Evolutionary conservation across 2,329 filamentous ascomycete species (phyloP).

Genomic region (Colletotrichum filicis): DNA sequence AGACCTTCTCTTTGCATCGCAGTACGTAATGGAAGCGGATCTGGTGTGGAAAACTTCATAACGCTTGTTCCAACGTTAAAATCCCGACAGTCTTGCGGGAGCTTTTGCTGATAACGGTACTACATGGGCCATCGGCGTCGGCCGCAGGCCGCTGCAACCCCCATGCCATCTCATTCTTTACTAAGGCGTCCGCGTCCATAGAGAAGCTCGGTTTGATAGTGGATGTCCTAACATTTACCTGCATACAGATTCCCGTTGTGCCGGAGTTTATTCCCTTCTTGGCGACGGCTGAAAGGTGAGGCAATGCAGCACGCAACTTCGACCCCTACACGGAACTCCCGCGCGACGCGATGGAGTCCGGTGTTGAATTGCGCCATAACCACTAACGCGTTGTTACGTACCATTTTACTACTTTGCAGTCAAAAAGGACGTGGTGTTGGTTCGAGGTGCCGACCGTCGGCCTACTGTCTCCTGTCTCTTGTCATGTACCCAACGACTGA

Average conservation of each 20-base stretch:
- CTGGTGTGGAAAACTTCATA: background rate
- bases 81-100: background rate
- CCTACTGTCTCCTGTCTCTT: background rate
- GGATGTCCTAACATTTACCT: background rate
- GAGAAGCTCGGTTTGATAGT: background rate
- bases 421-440: background rate
- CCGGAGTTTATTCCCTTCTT: background rate
- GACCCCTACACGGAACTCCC: constrained; percentile 1
- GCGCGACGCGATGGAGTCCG: background rate
- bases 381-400: constrained; percentile 2
- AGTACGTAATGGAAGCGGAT: background rate
- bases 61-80: background rate
- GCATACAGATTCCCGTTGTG: background rate
- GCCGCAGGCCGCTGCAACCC: background rate
- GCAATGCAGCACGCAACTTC: constrained; percentile 6
- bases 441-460: background rate
- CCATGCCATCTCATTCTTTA: background rate
- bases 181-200: background rate
- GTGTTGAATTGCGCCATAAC: constrained; percentile 13
- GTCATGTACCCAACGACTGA: too few relatives aligned
- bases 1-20: background rate
- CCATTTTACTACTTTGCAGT: background rate
- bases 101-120: background rate
- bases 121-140: background rate
- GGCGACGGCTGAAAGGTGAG: background rate